Percentiles rank a stretch among this genome's conserved stretches.
Evolutionary conservation across 2,329 filamentous ascomycete genomes (phyloP).

Genomic region (Venturia oleaginea): DNA sequence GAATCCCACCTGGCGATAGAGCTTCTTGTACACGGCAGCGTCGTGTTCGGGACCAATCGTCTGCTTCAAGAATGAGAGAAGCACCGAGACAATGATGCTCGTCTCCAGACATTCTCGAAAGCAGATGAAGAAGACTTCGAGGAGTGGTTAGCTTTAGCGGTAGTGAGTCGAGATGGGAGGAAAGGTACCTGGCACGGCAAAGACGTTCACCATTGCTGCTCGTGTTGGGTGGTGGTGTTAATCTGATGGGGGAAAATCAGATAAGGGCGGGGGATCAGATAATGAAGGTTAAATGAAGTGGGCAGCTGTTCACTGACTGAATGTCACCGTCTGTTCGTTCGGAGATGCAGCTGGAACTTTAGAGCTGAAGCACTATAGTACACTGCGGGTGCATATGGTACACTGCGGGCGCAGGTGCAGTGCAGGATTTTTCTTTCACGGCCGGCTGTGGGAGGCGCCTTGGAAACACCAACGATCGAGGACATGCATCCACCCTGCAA

Average conservation of each 20-base stretch:
- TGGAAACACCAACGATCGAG: too few relatives aligned
- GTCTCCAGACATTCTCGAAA: slow-evolving; percentile 81
- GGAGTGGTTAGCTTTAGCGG: neutral
- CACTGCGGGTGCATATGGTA: too few relatives aligned
- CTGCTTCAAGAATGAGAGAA: slow-evolving; percentile 78
- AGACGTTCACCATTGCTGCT: slow-evolving; percentile 52
- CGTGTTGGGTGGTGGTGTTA: neutral
- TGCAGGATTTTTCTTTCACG: too few relatives aligned
- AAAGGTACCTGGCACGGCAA: slow-evolving; percentile 53
- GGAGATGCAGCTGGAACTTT: neutral
- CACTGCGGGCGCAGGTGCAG: too few relatives aligned
- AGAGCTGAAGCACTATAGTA: too few relatives aligned
- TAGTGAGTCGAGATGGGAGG: neutral
- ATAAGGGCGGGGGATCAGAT: slow-evolving; percentile 10
- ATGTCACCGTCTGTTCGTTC: too few relatives aligned
- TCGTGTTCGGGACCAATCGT: slow-evolving; percentile 60
- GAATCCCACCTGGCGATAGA: slow-evolving; percentile 50
- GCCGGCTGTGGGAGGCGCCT: too few relatives aligned
- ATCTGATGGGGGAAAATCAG: slow-evolving; percentile 17
- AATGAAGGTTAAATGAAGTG: neutral
- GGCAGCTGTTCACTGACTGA: too few relatives aligned
- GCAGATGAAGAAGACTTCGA: slow-evolving; percentile 72
- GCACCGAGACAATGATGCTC: slow-evolving; percentile 76
- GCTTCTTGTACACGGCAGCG: slow-evolving; percentile 53
- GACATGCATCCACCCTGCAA: too few relatives aligned